These are phyloP conservation scores for Ascochyta clinopodiicola DNA, from an alignment of 2,329 filamentous ascomycete species.

Conservation along the genomic window DNA sequence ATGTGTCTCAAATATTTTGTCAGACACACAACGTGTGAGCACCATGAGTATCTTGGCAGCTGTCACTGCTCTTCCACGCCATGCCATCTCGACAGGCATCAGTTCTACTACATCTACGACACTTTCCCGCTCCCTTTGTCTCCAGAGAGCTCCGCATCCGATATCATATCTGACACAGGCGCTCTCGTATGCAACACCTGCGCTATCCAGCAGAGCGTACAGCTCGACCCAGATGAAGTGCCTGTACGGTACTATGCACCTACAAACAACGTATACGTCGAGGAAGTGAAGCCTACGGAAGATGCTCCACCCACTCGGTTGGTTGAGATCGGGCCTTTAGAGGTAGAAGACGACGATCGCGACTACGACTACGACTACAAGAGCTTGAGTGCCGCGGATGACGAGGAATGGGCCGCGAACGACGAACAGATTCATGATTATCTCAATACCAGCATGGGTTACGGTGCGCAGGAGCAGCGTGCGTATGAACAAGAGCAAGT, in stretches of 20 bases:
- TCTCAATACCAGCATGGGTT: neutral
- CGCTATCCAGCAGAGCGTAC: neutral
- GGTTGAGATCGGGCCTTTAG: neutral
- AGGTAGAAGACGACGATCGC: neutral
- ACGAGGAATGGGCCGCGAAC: neutral
- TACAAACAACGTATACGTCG: slow-evolving; percentile 2
- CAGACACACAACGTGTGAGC: neutral
- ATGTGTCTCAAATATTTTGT: slow-evolving; percentile 17
- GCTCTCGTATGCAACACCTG: slow-evolving; percentile 6
- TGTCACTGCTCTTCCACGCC: slow-evolving; percentile 4
- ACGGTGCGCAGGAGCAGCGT: neutral
- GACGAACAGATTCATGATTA: neutral
- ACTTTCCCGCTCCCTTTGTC: slow-evolving; percentile 2
- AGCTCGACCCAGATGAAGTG: slow-evolving; percentile 9
- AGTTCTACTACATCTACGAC: slow-evolving; percentile 8
- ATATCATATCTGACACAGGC: neutral
- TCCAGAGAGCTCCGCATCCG: neutral
- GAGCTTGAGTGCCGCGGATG: slow-evolving; percentile 10
- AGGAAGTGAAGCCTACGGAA: neutral
- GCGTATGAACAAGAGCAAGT: neutral
- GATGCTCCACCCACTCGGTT: neutral
- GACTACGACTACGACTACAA: slow-evolving; percentile 9
- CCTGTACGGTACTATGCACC: slow-evolving; percentile 13
- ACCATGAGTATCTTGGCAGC: slow-evolving; percentile 14
- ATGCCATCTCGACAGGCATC: slow-evolving; percentile 6